These are phyloP conservation scores for Kickxella alabastrina DNA, from an alignment of 192 early-diverging fungal genomes.

Conservation along the genomic window DNA sequence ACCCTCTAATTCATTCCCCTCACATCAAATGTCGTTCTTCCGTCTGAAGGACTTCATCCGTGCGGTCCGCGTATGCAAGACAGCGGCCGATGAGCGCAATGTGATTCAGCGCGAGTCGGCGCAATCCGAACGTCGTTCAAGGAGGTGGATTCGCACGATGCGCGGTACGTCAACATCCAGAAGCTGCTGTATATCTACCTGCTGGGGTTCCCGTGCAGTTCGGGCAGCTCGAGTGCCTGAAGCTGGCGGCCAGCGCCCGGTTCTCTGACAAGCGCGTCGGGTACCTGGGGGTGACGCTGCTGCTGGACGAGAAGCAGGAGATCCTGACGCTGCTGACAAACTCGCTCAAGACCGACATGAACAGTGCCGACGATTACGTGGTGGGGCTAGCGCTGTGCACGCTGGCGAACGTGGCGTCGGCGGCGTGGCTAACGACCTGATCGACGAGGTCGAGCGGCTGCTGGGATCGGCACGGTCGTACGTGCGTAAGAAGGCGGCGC, in stretches of 20 bases:
- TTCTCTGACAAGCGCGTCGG: slow-evolving; percentile 98
- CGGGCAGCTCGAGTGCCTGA: slow-evolving; percentile 99
- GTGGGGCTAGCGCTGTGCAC: slow-evolving; percentile 97
- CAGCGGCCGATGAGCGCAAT: slow-evolving; percentile 95
- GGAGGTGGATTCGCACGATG: slow-evolving; percentile 83
- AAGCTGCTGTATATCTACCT: slow-evolving; percentile 99
- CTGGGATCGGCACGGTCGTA: slow-evolving; percentile 88
- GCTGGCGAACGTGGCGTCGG: slow-evolving; percentile 93
- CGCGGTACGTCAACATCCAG: slow-evolving; percentile 89
- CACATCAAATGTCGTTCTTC: slow-evolving; percentile 50
- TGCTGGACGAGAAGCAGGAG: slow-evolving; percentile 98
- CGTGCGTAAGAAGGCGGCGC: slow-evolving; percentile 96
- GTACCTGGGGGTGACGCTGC: slow-evolving; percentile 95
- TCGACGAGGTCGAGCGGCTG: slow-evolving; percentile 88
- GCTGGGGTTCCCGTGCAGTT: slow-evolving; percentile 99
- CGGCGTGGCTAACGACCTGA: slow-evolving; percentile 94
- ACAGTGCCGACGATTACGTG: slow-evolving; percentile 92
- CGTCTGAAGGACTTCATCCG: slow-evolving; percentile 88
- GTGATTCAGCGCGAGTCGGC: slow-evolving; percentile 97
- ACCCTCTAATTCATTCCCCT: not conserved
- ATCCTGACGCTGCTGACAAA: slow-evolving; percentile 97
- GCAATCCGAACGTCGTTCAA: slow-evolving; percentile 94
- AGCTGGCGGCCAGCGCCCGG: slow-evolving; percentile 87
- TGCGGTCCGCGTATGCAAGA: slow-evolving; percentile 94
- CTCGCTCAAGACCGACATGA: slow-evolving; percentile 94